Evolutionary conservation across 805 yeast species (phyloP).

Genomic region (Zygotorulaspora danielsina): DNA sequence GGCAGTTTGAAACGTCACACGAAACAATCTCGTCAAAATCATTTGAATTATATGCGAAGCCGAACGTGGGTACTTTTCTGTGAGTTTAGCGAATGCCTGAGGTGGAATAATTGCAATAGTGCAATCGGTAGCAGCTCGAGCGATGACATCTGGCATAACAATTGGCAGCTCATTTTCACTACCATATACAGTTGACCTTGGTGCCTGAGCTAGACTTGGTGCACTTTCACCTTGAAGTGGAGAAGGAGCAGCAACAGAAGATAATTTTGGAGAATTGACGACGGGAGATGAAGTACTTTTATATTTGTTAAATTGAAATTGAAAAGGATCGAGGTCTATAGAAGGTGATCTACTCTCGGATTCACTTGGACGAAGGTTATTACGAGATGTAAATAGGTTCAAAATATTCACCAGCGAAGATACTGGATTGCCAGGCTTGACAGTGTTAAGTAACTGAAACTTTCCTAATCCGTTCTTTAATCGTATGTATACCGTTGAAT

Average conservation of each 20-base stretch:
- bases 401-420: constrained; percentile 79
- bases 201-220: constrained; percentile 2
- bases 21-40: constrained; percentile 77
- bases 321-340: constrained; percentile 5
- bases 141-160: constrained; percentile 48
- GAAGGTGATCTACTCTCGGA: constrained; percentile 4
- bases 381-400: constrained; percentile 54
- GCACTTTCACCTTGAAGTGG: background rate
- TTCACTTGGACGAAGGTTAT: constrained; percentile 6
- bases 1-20: constrained; percentile 89
- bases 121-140: constrained; percentile 67
- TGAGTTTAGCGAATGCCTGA: constrained; percentile 69
- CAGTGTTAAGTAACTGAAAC: constrained; percentile 73
- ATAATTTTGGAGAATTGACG: background rate
- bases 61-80: constrained; percentile 74
- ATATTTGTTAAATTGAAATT: constrained; percentile 4
- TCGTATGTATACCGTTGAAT: constrained; percentile 18
- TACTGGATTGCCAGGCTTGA: constrained; percentile 78
- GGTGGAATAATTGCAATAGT: constrained; percentile 92
- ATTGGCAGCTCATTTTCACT: constrained; percentile 6
- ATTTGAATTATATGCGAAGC: constrained; percentile 93
- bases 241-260: constrained; percentile 4
- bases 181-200: constrained; percentile 2
- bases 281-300: constrained; percentile 1
- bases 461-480: constrained; percentile 34